These are phyloP conservation scores for Medicago lupulina DNA, from an alignment of 306 rosid genomes.

Conservation along the genomic window DNA sequence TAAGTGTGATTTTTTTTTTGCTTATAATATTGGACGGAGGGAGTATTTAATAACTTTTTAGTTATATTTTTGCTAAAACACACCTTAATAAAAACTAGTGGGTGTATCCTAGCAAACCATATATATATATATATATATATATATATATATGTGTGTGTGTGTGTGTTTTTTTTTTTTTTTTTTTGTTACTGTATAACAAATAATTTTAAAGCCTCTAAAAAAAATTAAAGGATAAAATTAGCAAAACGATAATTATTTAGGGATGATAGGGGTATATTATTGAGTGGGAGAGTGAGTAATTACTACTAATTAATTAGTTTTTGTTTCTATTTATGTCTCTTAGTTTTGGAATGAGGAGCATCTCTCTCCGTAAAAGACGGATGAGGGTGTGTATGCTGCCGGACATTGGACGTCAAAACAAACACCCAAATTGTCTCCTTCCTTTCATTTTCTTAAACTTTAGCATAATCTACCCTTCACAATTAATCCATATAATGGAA, in stretches of 20 bases:
- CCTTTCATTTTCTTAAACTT: constrained; percentile 35
- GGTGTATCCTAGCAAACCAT: no score
- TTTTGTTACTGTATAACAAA: no score
- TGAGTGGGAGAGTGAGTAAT: constrained; percentile 1
- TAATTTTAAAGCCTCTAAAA: no score
- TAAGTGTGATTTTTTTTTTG: no score
- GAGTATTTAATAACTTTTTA: no score
- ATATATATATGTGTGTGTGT: no score
- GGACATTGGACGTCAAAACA: constrained; percentile 70
- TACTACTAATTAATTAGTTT: not conserved
- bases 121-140: no score
- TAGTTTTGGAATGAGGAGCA: not conserved
- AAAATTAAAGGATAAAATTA: no score
- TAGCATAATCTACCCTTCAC: constrained; percentile 30
- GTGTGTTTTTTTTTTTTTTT: no score
- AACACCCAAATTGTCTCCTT: constrained; percentile 39
- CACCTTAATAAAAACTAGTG: no score
- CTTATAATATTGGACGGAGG: no score
- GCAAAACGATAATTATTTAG: not conserved
- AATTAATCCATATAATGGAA: constrained; percentile 40
- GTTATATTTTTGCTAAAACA: no score
- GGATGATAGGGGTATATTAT: not conserved
- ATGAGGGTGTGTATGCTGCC: constrained; percentile 59
- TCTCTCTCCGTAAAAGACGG: constrained; percentile 67
- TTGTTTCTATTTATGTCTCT: not conserved